A percentile compares a stretch with the other conserved stretches of the same genome.
phyloP scores from a whole-genome alignment of 495 filamentous ascomycete genomes.

The Talaromyces borbonicus region DNA sequence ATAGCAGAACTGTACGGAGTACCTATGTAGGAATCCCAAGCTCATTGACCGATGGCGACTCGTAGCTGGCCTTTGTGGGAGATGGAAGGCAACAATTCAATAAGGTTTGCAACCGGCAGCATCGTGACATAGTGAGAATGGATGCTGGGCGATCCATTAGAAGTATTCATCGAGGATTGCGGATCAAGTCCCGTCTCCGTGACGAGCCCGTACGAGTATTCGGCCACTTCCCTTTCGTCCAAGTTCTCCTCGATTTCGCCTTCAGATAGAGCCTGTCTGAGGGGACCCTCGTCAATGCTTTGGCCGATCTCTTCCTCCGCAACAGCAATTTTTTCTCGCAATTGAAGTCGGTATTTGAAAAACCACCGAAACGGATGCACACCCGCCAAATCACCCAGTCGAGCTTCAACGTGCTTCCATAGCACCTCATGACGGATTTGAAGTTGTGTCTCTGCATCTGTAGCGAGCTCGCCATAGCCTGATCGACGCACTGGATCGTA shows the following conservation, averaged over 20 bases:
- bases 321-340: not conserved
- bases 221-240: no score
- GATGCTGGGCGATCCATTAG: no score
- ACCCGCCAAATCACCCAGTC: not conserved
- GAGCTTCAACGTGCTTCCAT: not conserved
- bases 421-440: not conserved
- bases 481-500: conserved; percentile 14
- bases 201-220: no score
- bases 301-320: not conserved
- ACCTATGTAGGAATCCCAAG: no score
- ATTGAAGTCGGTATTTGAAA: not conserved
- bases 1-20: no score
- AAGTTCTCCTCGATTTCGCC: no score
- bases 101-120: not conserved
- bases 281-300: not conserved
- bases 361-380: not conserved
- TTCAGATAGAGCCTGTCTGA: no score
- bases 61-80: no score
- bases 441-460: conserved; percentile 4
- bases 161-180: no score
- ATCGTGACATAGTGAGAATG: not conserved
- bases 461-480: conserved; percentile 6
- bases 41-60: no score
- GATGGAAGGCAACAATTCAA: not conserved
- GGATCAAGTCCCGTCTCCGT: no score